Percentiles rank a stretch among this genome's conserved stretches.
Conservation (phyloP, 495 filamentous ascomycete genomes). For the Hypoxylon perforatum region DNA sequence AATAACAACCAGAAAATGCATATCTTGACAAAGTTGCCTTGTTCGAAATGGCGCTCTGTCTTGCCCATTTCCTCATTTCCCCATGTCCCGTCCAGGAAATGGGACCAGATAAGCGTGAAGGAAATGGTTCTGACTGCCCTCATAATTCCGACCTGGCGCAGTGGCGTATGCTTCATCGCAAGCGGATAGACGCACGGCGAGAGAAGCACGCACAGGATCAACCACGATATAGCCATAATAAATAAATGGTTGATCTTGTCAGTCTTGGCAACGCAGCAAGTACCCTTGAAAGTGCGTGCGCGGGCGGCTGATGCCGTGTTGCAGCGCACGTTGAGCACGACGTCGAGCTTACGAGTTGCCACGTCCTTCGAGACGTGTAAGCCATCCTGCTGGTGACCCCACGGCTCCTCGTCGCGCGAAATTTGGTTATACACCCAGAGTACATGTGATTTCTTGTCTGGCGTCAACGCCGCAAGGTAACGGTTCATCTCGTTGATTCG, state of each 20-base stretch:
- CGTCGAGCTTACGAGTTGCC: slow-evolving; percentile 61
- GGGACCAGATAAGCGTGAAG: slow-evolving; percentile 61
- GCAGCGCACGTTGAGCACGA: slow-evolving; percentile 68
- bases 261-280: slow-evolving; percentile 62
- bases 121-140: slow-evolving; percentile 44
- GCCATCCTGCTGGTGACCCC: slow-evolving; percentile 52
- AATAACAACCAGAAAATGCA: slow-evolving; percentile 46
- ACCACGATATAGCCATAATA: slow-evolving; percentile 47
- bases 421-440: slow-evolving; percentile 64
- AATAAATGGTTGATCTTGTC: slow-evolving; percentile 49
- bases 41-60: slow-evolving; percentile 61
- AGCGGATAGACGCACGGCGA: not conserved
- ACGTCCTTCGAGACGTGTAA: slow-evolving; percentile 63
- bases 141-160: not conserved
- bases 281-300: slow-evolving; percentile 62
- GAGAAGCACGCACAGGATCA: not conserved
- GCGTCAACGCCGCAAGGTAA: slow-evolving; percentile 60
- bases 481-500: slow-evolving; percentile 66
- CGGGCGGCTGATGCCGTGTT: slow-evolving; percentile 56
- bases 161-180: not conserved
- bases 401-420: slow-evolving; percentile 51
- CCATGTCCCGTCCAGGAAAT: slow-evolving; percentile 66
- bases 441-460: slow-evolving; percentile 56
- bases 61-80: slow-evolving; percentile 69
- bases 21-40: slow-evolving; percentile 53